Base-by-base conservation (phyloP, 176 grass and related monocot species). In the Rhynchospora tenuis region DNA sequence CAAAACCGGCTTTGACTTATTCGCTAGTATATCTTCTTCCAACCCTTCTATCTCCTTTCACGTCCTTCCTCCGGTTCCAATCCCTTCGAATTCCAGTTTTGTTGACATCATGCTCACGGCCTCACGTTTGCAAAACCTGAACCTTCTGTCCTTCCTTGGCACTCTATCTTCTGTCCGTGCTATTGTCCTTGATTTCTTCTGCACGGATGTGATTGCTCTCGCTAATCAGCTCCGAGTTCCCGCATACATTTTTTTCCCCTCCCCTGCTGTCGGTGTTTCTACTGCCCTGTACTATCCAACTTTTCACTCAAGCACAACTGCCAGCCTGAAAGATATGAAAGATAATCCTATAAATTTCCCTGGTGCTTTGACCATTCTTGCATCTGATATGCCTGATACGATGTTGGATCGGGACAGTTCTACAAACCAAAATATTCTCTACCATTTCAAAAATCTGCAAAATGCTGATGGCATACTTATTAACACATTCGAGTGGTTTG, bases 151-250 rank as follows among this genome's bases (percentile, higher is more conserved):
- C 43, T 84, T 84, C 55, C 71, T 88, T 13, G 14, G 44, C 24
- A 52, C 70, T 23, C 42, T 83, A 5, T 43, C 59, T 43, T 16
- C 75, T 9, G 58, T 82, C 8, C 10, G 67, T 54, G 81, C 90
- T 0, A 24, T 89, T 33, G 50, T 92, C 42, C 51, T 92, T 28
- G 90, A 89, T 85, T 71, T 83, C 14, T 92, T 92, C 73, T 84
- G 87, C 66, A 71, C 68, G 19, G 81, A 81, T 57, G 81, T 78
- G n/a, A 64, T 89, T 46, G 87, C 89, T 59, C 84, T 84, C 1
- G 87, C 81, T 22, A 27, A 50, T 17, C 56, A 89, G 2, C 84
- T 92, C 55, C 47, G 17, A 14, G 1, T 91, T 7, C 90, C 87
- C 1, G 87, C 84, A 27, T 89, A 86, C 75, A 27, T 82, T 47